Conservation (phyloP, 2,329 filamentous ascomycete species). For the Fusarium camptoceras region DNA sequence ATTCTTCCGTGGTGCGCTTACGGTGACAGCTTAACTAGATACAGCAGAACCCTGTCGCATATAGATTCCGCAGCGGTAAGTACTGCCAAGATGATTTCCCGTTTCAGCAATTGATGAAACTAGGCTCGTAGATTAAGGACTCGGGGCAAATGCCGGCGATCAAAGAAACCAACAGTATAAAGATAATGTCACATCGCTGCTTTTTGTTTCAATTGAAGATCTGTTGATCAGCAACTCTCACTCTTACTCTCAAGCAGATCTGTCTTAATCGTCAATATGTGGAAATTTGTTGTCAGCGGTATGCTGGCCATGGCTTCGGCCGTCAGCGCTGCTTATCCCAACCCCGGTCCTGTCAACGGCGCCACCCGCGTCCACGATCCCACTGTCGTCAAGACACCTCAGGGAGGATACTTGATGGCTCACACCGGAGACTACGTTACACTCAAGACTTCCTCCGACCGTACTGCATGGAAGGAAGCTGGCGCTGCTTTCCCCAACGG, state of each 20-base stretch:
- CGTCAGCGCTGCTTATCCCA: constrained; percentile 13
- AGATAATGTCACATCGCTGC: neutral
- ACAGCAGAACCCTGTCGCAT: neutral
- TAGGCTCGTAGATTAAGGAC: constrained; percentile 17
- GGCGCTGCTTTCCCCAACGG: constrained; percentile 49
- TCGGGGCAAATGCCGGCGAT: neutral
- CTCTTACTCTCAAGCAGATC: neutral
- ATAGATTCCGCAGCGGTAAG: neutral
- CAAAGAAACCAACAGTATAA: constrained; percentile 1
- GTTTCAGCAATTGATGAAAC: constrained; percentile 25
- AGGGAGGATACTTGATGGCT: constrained; percentile 47
- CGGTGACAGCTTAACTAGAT: neutral
- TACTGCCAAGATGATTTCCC: neutral
- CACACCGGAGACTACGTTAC: constrained; percentile 45
- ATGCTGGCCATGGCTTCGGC: constrained; percentile 38
- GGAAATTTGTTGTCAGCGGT: constrained; percentile 39
- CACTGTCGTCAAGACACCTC: constrained; percentile 46
- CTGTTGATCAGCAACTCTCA: neutral
- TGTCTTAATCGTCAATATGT: constrained; percentile 12
- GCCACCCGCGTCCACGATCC: constrained; percentile 48
- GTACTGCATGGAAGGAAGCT: constrained; percentile 48
- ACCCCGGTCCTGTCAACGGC: constrained; percentile 45
- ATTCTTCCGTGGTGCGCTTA: constrained; percentile 36
- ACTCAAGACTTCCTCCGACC: constrained; percentile 51
- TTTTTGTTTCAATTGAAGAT: constrained; percentile 9